Evolutionary conservation across 2,329 filamentous ascomycete species (phyloP).

Genomic region (Fusarium floridanum): DNA sequence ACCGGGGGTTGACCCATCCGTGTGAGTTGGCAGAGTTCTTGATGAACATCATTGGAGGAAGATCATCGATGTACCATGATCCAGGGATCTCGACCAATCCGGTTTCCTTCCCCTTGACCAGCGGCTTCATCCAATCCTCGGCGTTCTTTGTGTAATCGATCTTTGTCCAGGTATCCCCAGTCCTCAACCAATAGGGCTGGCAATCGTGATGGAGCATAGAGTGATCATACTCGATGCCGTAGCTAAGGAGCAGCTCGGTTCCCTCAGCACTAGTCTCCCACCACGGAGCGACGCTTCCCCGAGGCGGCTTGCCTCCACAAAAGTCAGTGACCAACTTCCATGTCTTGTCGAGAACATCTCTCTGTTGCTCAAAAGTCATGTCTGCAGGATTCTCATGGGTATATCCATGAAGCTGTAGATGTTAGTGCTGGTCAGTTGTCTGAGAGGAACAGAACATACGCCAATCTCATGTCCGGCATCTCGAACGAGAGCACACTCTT

Average conservation of each 20-base stretch:
- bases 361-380: slow-evolving; percentile 82
- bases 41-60: slow-evolving; percentile 81
- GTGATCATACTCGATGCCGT: slow-evolving; percentile 79
- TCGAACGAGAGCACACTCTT: slow-evolving; percentile 59
- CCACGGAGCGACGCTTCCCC: slow-evolving; percentile 79
- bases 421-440: slow-evolving; percentile 55
- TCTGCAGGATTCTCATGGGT: slow-evolving; percentile 79
- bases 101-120: slow-evolving; percentile 69
- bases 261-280: slow-evolving; percentile 81
- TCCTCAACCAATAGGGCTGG: slow-evolving; percentile 73
- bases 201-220: slow-evolving; percentile 74
- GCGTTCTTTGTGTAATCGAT: slow-evolving; percentile 68
- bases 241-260: slow-evolving; percentile 72
- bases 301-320: slow-evolving; percentile 72
- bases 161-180: slow-evolving; percentile 76
- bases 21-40: slow-evolving; percentile 73
- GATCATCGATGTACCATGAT: slow-evolving; percentile 73
- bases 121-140: slow-evolving; percentile 60
- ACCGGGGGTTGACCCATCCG: slow-evolving; percentile 66
- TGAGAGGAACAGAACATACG: neutral
- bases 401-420: slow-evolving; percentile 74
- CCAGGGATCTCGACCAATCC: slow-evolving; percentile 74
- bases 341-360: slow-evolving; percentile 81
- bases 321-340: slow-evolving; percentile 79
- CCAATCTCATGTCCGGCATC: slow-evolving; percentile 64